These are phyloP conservation scores for Taiozyma sp. DNA, from an alignment of 1,139 yeast species.

Conservation along the genomic window DNA sequence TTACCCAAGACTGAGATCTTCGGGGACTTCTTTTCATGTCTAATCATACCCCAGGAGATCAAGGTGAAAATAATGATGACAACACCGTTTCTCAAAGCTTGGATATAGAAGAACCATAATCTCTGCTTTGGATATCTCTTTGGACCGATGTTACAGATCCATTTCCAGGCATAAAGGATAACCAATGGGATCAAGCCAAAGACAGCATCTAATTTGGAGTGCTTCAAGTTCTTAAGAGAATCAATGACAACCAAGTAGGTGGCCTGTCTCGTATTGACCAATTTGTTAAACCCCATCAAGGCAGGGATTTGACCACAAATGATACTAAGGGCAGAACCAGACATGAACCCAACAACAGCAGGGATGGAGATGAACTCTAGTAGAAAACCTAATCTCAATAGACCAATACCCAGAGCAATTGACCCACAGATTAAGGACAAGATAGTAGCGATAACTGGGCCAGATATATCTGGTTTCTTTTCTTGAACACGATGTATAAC, in stretches of 20 bases:
- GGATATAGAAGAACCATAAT: conserved; percentile 58
- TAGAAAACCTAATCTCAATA: conserved; percentile 80
- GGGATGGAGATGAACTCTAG: conserved; percentile 88
- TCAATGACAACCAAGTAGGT: conserved; percentile 68
- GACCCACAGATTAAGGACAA: conserved; percentile 82
- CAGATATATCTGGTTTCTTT: conserved; percentile 39
- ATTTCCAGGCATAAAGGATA: conserved; percentile 66
- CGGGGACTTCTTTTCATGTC: conserved; percentile 33
- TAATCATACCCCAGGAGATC: conserved; percentile 60
- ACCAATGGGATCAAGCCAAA: conserved; percentile 78
- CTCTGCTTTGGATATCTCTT: conserved; percentile 62
- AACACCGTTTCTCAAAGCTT: conserved; percentile 77
- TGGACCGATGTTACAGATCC: conserved; percentile 50
- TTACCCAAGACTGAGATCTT: conserved; percentile 58
- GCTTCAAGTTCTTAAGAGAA: conserved; percentile 65
- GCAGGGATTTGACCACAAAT: conserved; percentile 83
- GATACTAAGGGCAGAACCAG: conserved; percentile 87
- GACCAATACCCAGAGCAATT: conserved; percentile 76
- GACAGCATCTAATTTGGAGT: conserved; percentile 76
- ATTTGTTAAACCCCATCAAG: conserved; percentile 67
- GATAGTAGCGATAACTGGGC: conserved; percentile 74
- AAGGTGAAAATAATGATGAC: conserved; percentile 75
- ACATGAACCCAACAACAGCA: conserved; percentile 93
- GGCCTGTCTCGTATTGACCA: conserved; percentile 68
- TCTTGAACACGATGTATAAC: conserved; percentile 64